These are phyloP conservation scores for Claviceps digitariae DNA, from an alignment of 2,329 filamentous ascomycete species.

Conservation along the genomic window DNA sequence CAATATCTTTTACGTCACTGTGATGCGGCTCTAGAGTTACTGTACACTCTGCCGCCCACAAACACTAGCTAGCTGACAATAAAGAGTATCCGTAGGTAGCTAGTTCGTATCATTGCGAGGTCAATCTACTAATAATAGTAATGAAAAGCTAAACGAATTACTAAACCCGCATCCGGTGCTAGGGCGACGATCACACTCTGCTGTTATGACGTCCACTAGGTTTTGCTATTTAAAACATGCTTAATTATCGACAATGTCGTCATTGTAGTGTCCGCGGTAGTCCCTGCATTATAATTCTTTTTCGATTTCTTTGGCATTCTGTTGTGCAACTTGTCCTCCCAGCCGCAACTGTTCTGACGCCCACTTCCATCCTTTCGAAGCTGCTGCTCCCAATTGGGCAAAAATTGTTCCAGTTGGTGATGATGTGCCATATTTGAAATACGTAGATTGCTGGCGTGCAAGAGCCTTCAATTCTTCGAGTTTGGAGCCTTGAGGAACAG, in stretches of 20 bases:
- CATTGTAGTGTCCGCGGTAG: not conserved
- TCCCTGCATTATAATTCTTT: constrained; percentile 5
- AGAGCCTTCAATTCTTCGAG: constrained; percentile 56
- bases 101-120: too few species aligned
- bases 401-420: constrained; percentile 51
- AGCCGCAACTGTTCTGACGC: constrained; percentile 32
- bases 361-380: constrained; percentile 38
- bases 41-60: too few species aligned
- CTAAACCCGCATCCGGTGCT: not conserved
- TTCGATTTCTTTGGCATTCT: constrained; percentile 28
- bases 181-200: too few species aligned
- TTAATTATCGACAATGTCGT: not conserved
- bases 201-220: too few species aligned
- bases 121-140: not conserved
- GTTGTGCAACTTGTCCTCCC: constrained; percentile 33
- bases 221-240: too few species aligned
- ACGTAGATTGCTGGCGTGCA: constrained; percentile 60
- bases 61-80: too few species aligned
- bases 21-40: too few species aligned
- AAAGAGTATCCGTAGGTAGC: too few species aligned
- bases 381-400: constrained; percentile 43
- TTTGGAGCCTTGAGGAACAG: constrained; percentile 52
- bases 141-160: not conserved
- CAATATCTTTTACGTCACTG: too few species aligned
- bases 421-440: constrained; percentile 63